phyloP scores from a whole-genome alignment of 2,329 filamentous ascomycete species.

The Trichoderma aggressivum region DNA sequence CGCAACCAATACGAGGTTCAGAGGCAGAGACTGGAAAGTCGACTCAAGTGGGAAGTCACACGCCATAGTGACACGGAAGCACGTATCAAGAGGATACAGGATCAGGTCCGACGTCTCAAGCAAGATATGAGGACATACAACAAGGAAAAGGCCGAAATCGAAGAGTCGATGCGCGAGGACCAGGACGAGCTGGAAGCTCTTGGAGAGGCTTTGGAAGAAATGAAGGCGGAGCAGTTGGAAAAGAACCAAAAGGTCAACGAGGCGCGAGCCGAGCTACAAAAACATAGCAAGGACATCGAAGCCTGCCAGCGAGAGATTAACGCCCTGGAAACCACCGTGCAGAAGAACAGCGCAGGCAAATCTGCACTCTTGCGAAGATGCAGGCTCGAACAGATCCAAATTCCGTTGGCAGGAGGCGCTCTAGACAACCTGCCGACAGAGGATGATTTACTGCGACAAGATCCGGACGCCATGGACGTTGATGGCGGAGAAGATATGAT shows the following conservation, averaged over 20 bases:
- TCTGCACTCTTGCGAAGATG: constrained; percentile 83
- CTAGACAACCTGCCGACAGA: constrained; percentile 85
- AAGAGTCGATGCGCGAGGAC: constrained; percentile 68
- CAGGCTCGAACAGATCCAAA: constrained; percentile 86
- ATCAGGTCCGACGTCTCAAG: constrained; percentile 62
- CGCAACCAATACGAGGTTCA: constrained; percentile 84
- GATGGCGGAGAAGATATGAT: constrained; percentile 65
- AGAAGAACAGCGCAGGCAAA: constrained; percentile 78
- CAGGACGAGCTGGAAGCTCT: constrained; percentile 75
- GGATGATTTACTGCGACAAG: constrained; percentile 70
- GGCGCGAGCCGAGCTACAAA: constrained; percentile 76
- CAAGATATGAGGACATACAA: constrained; percentile 67
- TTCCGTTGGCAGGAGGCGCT: constrained; percentile 74
- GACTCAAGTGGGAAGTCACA: constrained; percentile 55
- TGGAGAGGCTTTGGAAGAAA: constrained; percentile 65
- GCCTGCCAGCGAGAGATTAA: constrained; percentile 67
- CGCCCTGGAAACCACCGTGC: constrained; percentile 77
- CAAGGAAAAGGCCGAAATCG: constrained; percentile 69
- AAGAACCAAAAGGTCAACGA: constrained; percentile 74
- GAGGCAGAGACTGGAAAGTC: constrained; percentile 66
- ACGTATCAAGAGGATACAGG: constrained; percentile 67
- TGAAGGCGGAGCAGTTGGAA: constrained; percentile 64
- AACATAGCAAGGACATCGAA: constrained; percentile 81
- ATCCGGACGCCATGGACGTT: constrained; percentile 88
- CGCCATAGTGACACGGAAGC: constrained; percentile 57